phyloP scores from a whole-genome alignment of 179 eudicot species.

The Silene noctiflora region DNA sequence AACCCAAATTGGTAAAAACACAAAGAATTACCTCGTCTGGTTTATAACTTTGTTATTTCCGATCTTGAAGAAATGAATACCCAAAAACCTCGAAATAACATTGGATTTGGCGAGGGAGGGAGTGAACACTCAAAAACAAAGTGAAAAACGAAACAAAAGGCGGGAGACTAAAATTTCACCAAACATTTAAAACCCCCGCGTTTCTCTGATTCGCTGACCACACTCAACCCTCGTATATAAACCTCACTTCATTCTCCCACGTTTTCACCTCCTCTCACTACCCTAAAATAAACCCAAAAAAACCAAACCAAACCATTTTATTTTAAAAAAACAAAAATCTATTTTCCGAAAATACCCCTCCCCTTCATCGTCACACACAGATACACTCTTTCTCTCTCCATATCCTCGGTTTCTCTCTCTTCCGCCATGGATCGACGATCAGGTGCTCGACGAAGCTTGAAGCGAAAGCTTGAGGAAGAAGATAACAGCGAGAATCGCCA shows the following conservation, averaged over 20 bases:
- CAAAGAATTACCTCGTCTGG: too few species aligned
- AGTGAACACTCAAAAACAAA: neutral
- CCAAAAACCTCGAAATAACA: too few species aligned
- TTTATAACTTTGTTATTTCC: too few species aligned
- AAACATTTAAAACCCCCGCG: slow-evolving; percentile 8
- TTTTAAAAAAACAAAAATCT: neutral
- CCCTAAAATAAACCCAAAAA: neutral
- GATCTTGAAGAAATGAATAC: too few species aligned
- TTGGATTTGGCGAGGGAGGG: neutral
- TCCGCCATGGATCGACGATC: slow-evolving; percentile 22
- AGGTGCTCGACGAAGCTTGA: slow-evolving; percentile 13
- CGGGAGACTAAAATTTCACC: slow-evolving; percentile 13
- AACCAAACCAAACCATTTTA: neutral
- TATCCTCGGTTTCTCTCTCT: slow-evolving; percentile 4
- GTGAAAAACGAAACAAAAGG: neutral
- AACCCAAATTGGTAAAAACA: too few species aligned
- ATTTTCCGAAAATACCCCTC: slow-evolving; percentile 13
- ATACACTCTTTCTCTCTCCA: neutral
- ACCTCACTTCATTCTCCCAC: slow-evolving; percentile 5
- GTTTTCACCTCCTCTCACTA: neutral
- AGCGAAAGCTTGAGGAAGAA: slow-evolving; percentile 16
- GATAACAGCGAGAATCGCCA: neutral
- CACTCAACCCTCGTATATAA: slow-evolving; percentile 9
- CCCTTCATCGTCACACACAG: neutral
- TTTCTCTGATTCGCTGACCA: neutral